A percentile compares a stretch with the other conserved stretches of the same genome.
phyloP scores from a whole-genome alignment of 257 asterid species.

The Handroanthus guayacan region DNA sequence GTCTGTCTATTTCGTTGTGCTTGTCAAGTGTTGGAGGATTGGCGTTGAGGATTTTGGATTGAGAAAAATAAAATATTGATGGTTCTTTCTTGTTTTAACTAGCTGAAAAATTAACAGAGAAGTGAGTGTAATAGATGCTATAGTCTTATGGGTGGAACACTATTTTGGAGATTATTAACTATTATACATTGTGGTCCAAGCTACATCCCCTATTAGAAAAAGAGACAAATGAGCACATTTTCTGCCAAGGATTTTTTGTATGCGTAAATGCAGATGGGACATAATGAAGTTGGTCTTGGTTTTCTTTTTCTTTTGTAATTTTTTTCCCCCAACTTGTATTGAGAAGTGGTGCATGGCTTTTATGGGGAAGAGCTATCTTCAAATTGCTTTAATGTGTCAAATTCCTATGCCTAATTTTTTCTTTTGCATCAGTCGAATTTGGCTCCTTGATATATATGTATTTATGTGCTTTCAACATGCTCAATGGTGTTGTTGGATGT shows the following conservation, averaged over 20 bases:
- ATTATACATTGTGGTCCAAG: not conserved
- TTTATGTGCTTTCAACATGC: not conserved
- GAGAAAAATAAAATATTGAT: not conserved
- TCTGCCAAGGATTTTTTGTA: not conserved
- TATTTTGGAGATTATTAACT: not conserved
- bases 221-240: not conserved
- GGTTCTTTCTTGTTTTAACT: not conserved
- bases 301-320: not conserved
- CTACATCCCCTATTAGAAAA: not conserved
- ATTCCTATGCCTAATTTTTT: not conserved
- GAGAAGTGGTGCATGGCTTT: not conserved
- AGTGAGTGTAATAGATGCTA: not conserved
- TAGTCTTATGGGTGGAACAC: not conserved
- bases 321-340: not conserved
- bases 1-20: not conserved
- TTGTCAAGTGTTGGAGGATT: not conserved
- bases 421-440: not conserved
- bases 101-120: not conserved
- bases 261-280: constrained; percentile 1
- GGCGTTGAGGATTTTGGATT: not conserved
- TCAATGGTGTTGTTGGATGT: not conserved
- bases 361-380: no score
- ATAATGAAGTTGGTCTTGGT: not conserved
- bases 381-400: not conserved
- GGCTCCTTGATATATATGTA: not conserved